Evolutionary conservation across 2,329 filamentous ascomycete genomes (phyloP), one percentile per base, ranked within the genome.

Genomic region (Claviceps capensis): DNA sequence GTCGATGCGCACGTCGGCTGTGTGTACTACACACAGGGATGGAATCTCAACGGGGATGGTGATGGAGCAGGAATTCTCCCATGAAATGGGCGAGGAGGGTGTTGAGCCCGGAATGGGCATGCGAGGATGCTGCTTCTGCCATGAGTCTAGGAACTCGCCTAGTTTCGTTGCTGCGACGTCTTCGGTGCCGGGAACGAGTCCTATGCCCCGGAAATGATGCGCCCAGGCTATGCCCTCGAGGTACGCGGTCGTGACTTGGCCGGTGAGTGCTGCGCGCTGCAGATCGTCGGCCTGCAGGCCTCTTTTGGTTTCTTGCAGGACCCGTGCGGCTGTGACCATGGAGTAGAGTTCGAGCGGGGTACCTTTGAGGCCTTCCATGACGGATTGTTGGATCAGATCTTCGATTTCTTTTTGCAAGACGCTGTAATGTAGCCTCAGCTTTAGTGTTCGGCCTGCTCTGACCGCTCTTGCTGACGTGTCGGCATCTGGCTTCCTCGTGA

Each of bases 11-110:
- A 91, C 75, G 50, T 85, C 81, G 2, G 85, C 84, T 0, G 86
- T 94, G 66, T 95, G 86, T 0, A 97, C 79, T 19, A 95, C 79
- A 47, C 87, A 81, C 2, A 95, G 75, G 1, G 85, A 82, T 0
- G 91, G 91, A 1, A 98, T 81, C 53, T 95, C 88, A 14, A 98
- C 90, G 0, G 90, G 87, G 50, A 98, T 94, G 34, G 85, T 73
- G 59, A 98, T 90, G 13, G 81, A 82, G 77, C 76, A 55, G 66
- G 73, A 57, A 19, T 76, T 70, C 5, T 56, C 55, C 1, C 52
- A 50, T 5, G 60, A 19, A 2, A 22, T 53, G 1, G 54, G 49
- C 3, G 60, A 22, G 3, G 30, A n/a, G 2, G 30, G 2, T 26
- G 44, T 19, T 4, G 45, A 19, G 19, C 30, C 51, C 7, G 61